Evolutionary conservation across 2,329 filamentous ascomycete genomes (phyloP).

Genomic region (Didymella lethalis): DNA sequence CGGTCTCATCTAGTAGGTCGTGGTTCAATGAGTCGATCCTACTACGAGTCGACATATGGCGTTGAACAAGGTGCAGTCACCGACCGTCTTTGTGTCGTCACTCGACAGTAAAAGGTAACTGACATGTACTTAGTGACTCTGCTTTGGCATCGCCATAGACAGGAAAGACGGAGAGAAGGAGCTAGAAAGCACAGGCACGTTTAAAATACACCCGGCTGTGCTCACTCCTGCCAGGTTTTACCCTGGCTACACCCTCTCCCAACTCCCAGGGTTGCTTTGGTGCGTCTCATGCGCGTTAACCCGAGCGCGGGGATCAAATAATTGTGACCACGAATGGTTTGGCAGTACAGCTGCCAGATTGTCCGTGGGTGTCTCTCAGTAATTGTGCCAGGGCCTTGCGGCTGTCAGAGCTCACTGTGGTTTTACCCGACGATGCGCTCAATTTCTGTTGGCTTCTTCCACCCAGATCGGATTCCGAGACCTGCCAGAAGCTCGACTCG

Average conservation of each 20-base stretch:
- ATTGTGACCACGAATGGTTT: slow-evolving; percentile 4
- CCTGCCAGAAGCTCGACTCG: slow-evolving; percentile 29
- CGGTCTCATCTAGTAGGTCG: slow-evolving; percentile 1
- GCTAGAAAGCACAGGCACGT: background rate
- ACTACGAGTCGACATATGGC: slow-evolving; percentile 7
- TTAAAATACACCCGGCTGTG: background rate
- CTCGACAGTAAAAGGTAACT: background rate
- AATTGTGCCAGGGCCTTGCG: slow-evolving; percentile 43
- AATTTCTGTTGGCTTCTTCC: slow-evolving; percentile 49
- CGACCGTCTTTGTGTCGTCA: slow-evolving; percentile 5
- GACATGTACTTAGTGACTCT: background rate
- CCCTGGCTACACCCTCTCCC: slow-evolving; percentile 3
- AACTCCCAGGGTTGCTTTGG: too few species aligned
- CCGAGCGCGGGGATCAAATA: slow-evolving; percentile 6
- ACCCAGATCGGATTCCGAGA: slow-evolving; percentile 32
- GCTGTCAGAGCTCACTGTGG: slow-evolving; percentile 32
- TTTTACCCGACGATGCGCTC: slow-evolving; percentile 24
- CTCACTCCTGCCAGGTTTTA: slow-evolving; percentile 6
- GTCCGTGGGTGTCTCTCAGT: slow-evolving; percentile 37
- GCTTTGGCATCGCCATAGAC: background rate
- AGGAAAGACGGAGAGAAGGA: slow-evolving; percentile 15
- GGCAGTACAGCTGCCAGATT: background rate
- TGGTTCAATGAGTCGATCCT: background rate
- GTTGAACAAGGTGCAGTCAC: slow-evolving; percentile 14
- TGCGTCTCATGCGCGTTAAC: slow-evolving; percentile 10